Evolutionary conservation across 805 yeast species (phyloP).

Genomic region (Monosporozyma servazzii): DNA sequence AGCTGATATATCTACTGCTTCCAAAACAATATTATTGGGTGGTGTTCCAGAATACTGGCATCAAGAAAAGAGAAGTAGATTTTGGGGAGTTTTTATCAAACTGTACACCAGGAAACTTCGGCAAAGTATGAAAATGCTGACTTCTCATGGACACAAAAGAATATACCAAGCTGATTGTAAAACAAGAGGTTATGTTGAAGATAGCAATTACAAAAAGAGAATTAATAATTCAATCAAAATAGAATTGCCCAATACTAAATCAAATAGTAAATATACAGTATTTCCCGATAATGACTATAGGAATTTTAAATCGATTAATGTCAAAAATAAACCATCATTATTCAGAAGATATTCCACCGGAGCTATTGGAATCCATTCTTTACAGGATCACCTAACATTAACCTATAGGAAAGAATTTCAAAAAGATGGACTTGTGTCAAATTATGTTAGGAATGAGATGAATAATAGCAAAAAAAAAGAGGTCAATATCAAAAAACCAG

Average conservation of each 20-base stretch:
- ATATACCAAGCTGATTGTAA: background rate
- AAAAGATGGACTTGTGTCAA: background rate
- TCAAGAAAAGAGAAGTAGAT: conserved; percentile 10
- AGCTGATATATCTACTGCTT: conserved; percentile 37
- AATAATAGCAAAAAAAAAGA: too few species aligned
- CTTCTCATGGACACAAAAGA: conserved; percentile 8
- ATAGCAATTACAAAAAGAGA: background rate
- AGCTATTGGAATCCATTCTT: background rate
- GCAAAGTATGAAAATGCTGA: conserved; percentile 5
- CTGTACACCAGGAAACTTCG: conserved; percentile 3
- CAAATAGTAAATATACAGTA: background rate
- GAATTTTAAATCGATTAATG: too few species aligned
- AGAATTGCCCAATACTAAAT: background rate
- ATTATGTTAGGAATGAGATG: background rate
- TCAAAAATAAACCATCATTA: background rate
- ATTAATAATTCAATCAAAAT: too few species aligned
- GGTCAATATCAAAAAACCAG: background rate
- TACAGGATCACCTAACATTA: background rate
- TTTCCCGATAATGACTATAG: too few species aligned
- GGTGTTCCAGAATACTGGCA: conserved; percentile 51
- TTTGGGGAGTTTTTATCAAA: conserved; percentile 6
- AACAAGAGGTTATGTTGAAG: background rate
- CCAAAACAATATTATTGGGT: conserved; percentile 47
- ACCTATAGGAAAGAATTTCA: background rate
- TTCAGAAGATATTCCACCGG: background rate